phyloP scores from a whole-genome alignment of 306 rosid genomes.

The Trichosanthes truncata region DNA sequence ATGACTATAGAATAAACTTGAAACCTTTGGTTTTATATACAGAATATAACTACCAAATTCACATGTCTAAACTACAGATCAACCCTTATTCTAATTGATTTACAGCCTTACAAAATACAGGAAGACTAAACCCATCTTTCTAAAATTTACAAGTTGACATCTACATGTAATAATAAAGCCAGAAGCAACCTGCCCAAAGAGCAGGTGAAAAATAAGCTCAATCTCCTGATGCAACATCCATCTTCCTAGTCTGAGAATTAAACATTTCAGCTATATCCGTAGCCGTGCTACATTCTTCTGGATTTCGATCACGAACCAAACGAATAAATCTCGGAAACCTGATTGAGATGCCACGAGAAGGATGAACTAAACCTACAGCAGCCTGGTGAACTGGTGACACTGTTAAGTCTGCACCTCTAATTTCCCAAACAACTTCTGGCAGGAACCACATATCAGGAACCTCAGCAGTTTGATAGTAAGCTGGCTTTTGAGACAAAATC shows the following conservation, averaged over 20 bases:
- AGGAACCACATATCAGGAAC: slow-evolving; percentile 68
- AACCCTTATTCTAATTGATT: not conserved
- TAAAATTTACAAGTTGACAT: not conserved
- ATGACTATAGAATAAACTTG: not conserved
- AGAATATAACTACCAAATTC: not conserved
- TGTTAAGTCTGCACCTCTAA: slow-evolving; percentile 83
- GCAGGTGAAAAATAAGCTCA: slow-evolving; percentile 2
- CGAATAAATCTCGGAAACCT: slow-evolving; percentile 70
- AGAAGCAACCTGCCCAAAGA: not conserved
- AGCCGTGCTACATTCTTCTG: slow-evolving; percentile 78
- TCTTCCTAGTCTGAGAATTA: slow-evolving; percentile 69
- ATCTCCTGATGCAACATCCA: slow-evolving; percentile 44
- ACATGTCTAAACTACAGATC: not conserved
- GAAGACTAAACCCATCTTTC: not conserved
- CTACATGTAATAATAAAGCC: not conserved
- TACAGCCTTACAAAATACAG: not conserved
- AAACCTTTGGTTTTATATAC: not conserved
- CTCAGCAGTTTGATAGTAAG: slow-evolving; percentile 72
- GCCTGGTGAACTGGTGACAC: slow-evolving; percentile 88
- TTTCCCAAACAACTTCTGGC: slow-evolving; percentile 70
- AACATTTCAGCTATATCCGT: slow-evolving; percentile 66
- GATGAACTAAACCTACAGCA: slow-evolving; percentile 70
- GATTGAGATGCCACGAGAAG: slow-evolving; percentile 81
- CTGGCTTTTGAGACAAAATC: slow-evolving; percentile 58
- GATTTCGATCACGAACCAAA: slow-evolving; percentile 46